These are phyloP conservation scores for Avena insularis DNA, from an alignment of 176 grass and related monocot genomes.

Conservation along the genomic window DNA sequence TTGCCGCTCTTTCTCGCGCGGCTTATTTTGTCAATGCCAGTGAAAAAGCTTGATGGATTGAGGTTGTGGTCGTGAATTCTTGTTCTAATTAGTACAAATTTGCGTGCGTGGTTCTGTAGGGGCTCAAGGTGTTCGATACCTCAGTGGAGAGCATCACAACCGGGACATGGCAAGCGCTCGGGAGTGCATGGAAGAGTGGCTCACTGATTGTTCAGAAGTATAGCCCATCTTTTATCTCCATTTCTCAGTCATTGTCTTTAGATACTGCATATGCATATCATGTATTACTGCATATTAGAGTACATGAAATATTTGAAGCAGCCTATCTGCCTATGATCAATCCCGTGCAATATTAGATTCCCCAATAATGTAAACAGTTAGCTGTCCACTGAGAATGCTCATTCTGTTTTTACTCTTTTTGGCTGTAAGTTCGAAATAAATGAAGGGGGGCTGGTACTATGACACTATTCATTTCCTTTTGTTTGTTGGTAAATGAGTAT, in stretches of 20 bases:
- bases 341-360: background rate
- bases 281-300: background rate
- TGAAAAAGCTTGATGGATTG: background rate
- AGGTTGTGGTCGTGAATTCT: constrained; percentile 8
- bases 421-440: background rate
- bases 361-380: background rate
- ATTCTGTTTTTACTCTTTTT: background rate
- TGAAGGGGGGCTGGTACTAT: background rate
- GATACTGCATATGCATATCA: too few species aligned
- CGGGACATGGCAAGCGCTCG: constrained; percentile 83
- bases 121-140: constrained; percentile 82
- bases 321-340: background rate
- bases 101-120: constrained; percentile 56
- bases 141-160: constrained; percentile 83
- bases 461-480: constrained; percentile 12
- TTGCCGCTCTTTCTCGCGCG: background rate
- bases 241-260: background rate
- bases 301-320: constrained; percentile 22
- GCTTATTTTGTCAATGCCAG: constrained; percentile 4
- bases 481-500: background rate
- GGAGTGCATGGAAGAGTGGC: constrained; percentile 83
- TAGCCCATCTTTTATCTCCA: background rate
- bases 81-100: background rate
- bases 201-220: constrained; percentile 84
- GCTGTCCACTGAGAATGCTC: background rate